Evolutionary conservation across 2,329 filamentous ascomycete genomes (phyloP).

Genomic region (Graphiopsis chlorocephala): DNA sequence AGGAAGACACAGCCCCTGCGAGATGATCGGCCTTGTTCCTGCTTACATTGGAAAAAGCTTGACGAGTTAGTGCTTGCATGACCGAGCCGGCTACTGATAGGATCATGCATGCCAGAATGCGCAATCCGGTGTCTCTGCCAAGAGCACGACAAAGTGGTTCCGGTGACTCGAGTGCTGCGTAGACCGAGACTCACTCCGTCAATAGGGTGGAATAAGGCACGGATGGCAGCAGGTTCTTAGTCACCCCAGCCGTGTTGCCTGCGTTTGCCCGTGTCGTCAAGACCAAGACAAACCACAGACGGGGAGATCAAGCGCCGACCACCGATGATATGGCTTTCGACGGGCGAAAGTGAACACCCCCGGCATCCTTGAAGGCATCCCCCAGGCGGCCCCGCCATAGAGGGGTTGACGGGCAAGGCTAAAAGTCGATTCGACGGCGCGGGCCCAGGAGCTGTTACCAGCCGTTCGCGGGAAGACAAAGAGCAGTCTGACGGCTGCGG

Average conservation of each 20-base stretch:
- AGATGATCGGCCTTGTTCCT: slow-evolving; percentile 10
- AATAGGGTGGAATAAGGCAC: not conserved
- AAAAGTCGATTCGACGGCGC: slow-evolving; percentile 7
- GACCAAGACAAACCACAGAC: slow-evolving; percentile 13
- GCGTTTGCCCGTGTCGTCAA: not conserved
- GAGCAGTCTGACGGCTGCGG: not conserved
- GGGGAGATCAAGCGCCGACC: slow-evolving; percentile 12
- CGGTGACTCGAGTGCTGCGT: not conserved
- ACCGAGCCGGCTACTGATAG: not conserved
- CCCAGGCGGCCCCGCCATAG: slow-evolving; percentile 13
- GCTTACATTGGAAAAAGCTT: slow-evolving; percentile 14
- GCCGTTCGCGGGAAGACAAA: slow-evolving; percentile 6
- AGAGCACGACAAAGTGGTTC: not conserved
- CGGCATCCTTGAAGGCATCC: slow-evolving; percentile 16
- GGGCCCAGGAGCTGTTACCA: slow-evolving; percentile 6
- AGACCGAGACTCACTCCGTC: not conserved
- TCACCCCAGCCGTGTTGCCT: slow-evolving; percentile 2
- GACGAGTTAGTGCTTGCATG: slow-evolving; percentile 6
- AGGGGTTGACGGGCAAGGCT: slow-evolving; percentile 3
- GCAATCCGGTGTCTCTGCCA: not conserved
- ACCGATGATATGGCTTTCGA: slow-evolving; percentile 8
- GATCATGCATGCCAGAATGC: slow-evolving; percentile 7
- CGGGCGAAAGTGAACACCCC: slow-evolving; percentile 9
- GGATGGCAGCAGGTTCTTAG: not conserved
- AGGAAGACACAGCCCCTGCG: slow-evolving; percentile 7